A percentile compares a stretch with the other conserved stretches of the same genome.
These are phyloP conservation scores for Suillus cothurnatus DNA, from an alignment of 768 basidiomycete species.

Conservation along the genomic window DNA sequence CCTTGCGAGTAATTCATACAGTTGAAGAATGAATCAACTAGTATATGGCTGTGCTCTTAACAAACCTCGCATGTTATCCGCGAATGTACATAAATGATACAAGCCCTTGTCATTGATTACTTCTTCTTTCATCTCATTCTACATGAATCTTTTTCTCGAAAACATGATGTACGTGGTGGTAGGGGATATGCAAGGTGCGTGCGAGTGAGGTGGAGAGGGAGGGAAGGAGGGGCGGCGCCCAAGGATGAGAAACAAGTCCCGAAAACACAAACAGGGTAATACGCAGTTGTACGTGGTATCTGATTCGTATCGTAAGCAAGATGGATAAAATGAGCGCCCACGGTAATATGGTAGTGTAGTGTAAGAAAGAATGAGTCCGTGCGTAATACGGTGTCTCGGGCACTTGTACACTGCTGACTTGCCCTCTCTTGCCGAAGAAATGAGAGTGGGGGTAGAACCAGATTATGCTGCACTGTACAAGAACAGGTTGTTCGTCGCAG, in stretches of 20 bases:
- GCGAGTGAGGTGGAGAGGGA: slow-evolving; percentile 14
- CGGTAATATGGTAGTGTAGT: slow-evolving; percentile 13
- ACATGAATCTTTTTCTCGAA: slow-evolving; percentile 18
- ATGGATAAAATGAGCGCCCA: slow-evolving; percentile 18
- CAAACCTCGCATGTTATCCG: background rate
- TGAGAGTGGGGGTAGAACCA: background rate
- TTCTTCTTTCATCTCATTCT: slow-evolving; percentile 32
- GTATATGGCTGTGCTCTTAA: background rate
- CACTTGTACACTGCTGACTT: slow-evolving; percentile 6
- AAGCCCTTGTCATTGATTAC: slow-evolving; percentile 30
- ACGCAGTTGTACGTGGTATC: slow-evolving; percentile 17
- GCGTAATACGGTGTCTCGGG: slow-evolving; percentile 23
- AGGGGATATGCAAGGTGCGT: slow-evolving; percentile 18
- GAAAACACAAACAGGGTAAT: slow-evolving; percentile 23
- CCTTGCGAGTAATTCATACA: background rate
- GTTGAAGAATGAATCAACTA: background rate
- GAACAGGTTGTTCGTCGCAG: slow-evolving; percentile 65
- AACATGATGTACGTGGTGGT: slow-evolving; percentile 29
- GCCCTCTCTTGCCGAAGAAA: slow-evolving; percentile 11
- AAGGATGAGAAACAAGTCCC: slow-evolving; percentile 26
- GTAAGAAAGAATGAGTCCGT: slow-evolving; percentile 17
- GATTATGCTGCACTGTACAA: slow-evolving; percentile 43
- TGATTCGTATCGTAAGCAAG: slow-evolving; percentile 37
- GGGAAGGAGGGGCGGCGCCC: slow-evolving; percentile 13
- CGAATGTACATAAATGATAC: slow-evolving; percentile 29